A percentile compares a stretch with the other conserved stretches of the same genome.
phyloP scores from a whole-genome alignment of 2,329 filamentous ascomycete species.

The Dactylonectria estremocensis region DNA sequence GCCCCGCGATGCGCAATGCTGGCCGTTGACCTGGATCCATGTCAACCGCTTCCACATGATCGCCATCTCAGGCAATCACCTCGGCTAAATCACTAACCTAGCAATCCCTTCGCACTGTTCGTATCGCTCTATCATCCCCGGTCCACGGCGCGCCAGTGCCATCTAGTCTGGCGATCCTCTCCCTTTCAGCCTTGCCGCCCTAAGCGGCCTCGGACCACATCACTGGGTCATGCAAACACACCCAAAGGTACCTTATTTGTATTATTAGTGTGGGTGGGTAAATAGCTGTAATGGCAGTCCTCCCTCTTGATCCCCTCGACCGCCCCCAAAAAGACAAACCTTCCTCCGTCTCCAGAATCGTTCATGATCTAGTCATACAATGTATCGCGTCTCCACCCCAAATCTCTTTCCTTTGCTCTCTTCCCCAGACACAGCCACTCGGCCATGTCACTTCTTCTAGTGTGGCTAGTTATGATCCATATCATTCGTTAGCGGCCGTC shows the following conservation, averaged over 20 bases:
- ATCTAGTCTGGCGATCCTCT: not conserved
- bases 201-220: not conserved
- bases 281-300: slow-evolving; percentile 13
- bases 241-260: slow-evolving; percentile 17
- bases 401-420: slow-evolving; percentile 1
- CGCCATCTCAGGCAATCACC: slow-evolving; percentile 23
- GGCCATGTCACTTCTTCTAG: slow-evolving; percentile 29
- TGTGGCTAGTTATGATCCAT: slow-evolving; percentile 24
- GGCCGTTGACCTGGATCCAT: not conserved
- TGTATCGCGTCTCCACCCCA: slow-evolving; percentile 12
- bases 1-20: slow-evolving; percentile 17
- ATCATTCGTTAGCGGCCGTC: slow-evolving; percentile 35
- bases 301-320: slow-evolving; percentile 12
- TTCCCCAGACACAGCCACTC: slow-evolving; percentile 31
- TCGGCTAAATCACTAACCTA: slow-evolving; percentile 23
- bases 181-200: not conserved
- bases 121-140: not conserved
- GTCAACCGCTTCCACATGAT: slow-evolving; percentile 28
- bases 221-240: not conserved
- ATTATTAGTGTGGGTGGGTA: slow-evolving; percentile 27
- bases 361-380: slow-evolving; percentile 38
- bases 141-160: slow-evolving; percentile 1
- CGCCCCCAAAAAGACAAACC: not conserved
- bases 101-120: slow-evolving; percentile 4
- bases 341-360: slow-evolving; percentile 21